phyloP scores from a whole-genome alignment of 257 asterid species.

The Sherardia arvensis region DNA sequence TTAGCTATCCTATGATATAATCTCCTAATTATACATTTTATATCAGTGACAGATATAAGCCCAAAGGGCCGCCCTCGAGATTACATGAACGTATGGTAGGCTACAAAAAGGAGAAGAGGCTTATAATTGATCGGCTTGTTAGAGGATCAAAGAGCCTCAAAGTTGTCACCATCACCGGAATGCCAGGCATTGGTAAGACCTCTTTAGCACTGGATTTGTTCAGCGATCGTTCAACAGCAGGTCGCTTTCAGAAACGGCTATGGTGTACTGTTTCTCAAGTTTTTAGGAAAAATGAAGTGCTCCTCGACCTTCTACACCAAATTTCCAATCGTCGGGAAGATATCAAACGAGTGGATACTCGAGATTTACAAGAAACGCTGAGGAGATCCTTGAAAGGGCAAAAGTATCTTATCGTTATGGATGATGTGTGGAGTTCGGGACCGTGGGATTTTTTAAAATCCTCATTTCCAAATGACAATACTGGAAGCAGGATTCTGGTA shows the following conservation, averaged over 20 bases:
- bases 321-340: neutral
- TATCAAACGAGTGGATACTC: neutral
- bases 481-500: conserved; percentile 6
- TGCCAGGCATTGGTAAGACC: neutral
- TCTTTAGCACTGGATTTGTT: neutral
- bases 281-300: neutral
- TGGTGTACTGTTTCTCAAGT: conserved; percentile 10
- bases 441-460: neutral
- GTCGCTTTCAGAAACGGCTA: neutral
- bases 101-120: neutral
- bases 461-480: neutral
- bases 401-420: conserved; percentile 7
- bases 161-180: neutral
- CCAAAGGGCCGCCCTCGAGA: neutral
- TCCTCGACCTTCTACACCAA: neutral
- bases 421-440: conserved; percentile 3
- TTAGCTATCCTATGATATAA: neutral
- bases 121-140: neutral
- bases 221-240: neutral
- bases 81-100: neutral
- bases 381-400: neutral
- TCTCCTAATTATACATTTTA: neutral
- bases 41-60: neutral
- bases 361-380: neutral
- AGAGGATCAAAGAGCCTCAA: neutral